Conservation (phyloP, 164 flowering plant genomes). For the Nelumbo lutea region DNA sequence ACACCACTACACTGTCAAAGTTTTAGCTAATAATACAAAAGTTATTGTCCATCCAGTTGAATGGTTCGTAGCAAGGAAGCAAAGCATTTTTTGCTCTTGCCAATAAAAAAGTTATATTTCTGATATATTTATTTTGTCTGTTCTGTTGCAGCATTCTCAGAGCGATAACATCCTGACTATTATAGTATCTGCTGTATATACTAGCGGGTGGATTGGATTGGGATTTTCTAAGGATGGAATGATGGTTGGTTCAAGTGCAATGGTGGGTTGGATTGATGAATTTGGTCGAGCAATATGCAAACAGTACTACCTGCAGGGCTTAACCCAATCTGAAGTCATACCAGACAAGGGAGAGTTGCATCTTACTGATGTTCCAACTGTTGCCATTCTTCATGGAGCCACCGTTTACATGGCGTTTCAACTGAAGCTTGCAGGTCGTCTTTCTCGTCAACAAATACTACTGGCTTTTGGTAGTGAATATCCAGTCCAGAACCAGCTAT, state of each 20-base stretch:
- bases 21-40: too few relatives aligned
- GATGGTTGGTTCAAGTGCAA: constrained; percentile 86
- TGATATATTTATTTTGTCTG: too few relatives aligned
- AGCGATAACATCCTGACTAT: constrained; percentile 42
- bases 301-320: constrained; percentile 55
- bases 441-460: constrained; percentile 39
- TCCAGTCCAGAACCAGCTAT: constrained; percentile 42
- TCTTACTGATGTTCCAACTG: constrained; percentile 47
- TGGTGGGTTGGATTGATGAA: constrained; percentile 75
- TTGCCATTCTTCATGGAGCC: constrained; percentile 49
- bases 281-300: constrained; percentile 46
- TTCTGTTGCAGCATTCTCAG: constrained; percentile 52
- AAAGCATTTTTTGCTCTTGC: too few relatives aligned
- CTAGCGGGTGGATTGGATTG: constrained; percentile 82
- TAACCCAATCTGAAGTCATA: constrained; percentile 32
- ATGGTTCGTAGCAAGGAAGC: too few relatives aligned
- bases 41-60: too few relatives aligned
- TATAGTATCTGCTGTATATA: constrained; percentile 65
- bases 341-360: constrained; percentile 63
- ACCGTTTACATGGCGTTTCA: constrained; percentile 81
- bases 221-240: constrained; percentile 76
- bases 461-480: constrained; percentile 48
- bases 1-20: too few relatives aligned
- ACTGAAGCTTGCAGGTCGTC: constrained; percentile 33
- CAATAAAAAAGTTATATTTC: too few relatives aligned